Conservation (phyloP, 441 rosid genomes). For the Croton setiger region DNA sequence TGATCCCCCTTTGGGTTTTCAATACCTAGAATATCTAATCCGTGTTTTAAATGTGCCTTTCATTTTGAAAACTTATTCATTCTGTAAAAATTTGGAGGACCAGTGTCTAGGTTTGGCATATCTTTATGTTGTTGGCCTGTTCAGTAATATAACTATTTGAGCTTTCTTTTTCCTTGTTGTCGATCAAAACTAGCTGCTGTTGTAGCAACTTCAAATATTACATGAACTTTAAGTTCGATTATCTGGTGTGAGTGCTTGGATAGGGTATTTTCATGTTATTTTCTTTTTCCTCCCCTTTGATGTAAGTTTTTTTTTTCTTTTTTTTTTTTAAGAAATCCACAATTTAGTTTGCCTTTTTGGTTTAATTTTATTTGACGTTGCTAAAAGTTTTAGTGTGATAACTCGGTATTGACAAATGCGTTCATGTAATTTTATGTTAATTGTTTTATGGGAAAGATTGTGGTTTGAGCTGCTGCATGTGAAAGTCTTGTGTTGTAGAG, state of each 20-base stretch:
- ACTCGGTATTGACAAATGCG: neutral
- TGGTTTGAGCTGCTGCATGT: neutral
- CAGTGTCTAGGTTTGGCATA: neutral
- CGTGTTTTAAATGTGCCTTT: neutral
- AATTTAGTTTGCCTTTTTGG: neutral
- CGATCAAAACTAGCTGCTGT: neutral
- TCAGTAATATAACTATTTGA: too few species aligned
- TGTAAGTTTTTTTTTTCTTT: too few species aligned
- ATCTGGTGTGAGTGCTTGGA: neutral
- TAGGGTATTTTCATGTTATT: neutral
- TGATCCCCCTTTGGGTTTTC: neutral
- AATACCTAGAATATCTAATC: neutral
- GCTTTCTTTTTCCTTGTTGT: neutral
- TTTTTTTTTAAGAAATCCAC: neutral
- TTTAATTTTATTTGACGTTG: neutral
- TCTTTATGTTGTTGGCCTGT: too few species aligned
- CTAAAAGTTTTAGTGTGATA: neutral
- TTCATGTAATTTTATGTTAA: neutral
- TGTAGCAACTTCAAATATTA: neutral
- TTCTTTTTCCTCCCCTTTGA: neutral
- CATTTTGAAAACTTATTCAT: neutral
- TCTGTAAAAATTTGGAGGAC: neutral
- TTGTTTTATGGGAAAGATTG: neutral
- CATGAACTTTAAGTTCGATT: neutral
- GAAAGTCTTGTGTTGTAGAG: neutral